phyloP scores from a whole-genome alignment of 169 alveolate genomes.

The Theileria orientalis region DNA sequence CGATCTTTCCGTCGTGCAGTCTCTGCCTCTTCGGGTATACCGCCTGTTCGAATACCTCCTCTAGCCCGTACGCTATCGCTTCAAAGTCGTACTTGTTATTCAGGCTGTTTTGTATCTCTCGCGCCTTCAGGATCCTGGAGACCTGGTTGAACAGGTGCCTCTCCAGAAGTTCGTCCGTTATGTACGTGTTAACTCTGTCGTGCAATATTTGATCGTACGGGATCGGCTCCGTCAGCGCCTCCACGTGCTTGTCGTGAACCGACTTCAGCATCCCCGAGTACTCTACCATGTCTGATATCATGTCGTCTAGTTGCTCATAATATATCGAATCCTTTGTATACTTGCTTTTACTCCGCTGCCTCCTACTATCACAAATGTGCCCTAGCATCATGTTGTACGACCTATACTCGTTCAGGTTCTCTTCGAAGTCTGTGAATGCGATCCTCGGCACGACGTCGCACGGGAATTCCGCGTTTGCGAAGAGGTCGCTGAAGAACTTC shows the following conservation, averaged over 20 bases:
- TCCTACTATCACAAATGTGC: neutral
- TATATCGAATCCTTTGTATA: too few relatives aligned
- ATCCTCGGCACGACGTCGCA: constrained; percentile 18
- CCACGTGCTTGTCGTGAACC: constrained; percentile 22
- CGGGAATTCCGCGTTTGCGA: constrained; percentile 39
- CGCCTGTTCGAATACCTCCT: neutral
- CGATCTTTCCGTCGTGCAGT: neutral
- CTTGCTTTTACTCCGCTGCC: neutral
- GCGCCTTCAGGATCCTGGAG: constrained; percentile 7
- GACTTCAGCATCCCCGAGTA: constrained; percentile 16
- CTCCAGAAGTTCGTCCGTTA: neutral
- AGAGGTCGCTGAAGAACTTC: constrained; percentile 23
- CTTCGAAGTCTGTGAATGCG: constrained; percentile 26
- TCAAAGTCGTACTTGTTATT: constrained; percentile 1
- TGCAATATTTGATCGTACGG: constrained; percentile 14
- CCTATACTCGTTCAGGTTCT: constrained; percentile 2
- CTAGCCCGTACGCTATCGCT: neutral
- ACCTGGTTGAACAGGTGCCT: constrained; percentile 8
- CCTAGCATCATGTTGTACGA: neutral
- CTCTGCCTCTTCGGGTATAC: neutral
- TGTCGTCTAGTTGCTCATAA: neutral
- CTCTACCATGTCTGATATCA: neutral
- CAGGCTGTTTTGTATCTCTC: constrained; percentile 16
- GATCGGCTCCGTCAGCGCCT: constrained; percentile 19
- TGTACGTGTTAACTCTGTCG: neutral